Base-by-base conservation (phyloP, 1,284 basidiomycete genomes). In the Exobasidium cylindrosporum region DNA sequence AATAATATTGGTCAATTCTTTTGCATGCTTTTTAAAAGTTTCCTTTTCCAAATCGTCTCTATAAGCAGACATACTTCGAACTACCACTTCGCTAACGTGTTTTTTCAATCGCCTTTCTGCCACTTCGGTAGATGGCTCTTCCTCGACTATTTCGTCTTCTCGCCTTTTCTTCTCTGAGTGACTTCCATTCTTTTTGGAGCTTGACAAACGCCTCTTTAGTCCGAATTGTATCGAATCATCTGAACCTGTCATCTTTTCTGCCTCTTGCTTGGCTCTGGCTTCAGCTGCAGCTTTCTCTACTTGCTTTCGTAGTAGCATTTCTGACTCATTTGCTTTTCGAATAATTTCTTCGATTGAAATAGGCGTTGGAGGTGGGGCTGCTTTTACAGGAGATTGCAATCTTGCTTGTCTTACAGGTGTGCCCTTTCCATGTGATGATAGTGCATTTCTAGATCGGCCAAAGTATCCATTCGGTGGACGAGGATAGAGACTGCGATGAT, bases 11-110 rank as follows among this genome's bases (percentile, higher is more conserved):
- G 93, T 90, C 61, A 91, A 83, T 88, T 97, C 92, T 77, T 92
- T 92, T 4, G 96, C 95, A 76, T 96, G 88, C 76, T 88, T 89
- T 84, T 99, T 98, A 84, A 98, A 97, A 57, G 85, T 82, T 3
- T 96, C 92, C 60, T 87, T 86, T 60, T 91, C 88, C 81, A 97
- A 85, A 62, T 87, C 83, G 61, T 88, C 85, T 68, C 87, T 85
- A 79, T 96, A 88, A 82, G 93, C 95, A 57, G 88, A 90, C 90
- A 97, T 92, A 64, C 84, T 87, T 77, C 87, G 88, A 44, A 98
- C 95, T 30, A 97, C 94, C 1, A 96, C 85, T 14, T 88, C 87
- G 24, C 92, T 90, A 6, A 98, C 87, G 24, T 97, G 84, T 80
- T 91, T 92, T 69, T 87, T 81, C 66, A 97, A 80, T 69, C 52